Evolutionary conservation across 73 alveolate species (phyloP), one percentile per base, ranked within the genome.

Genomic region (Paramecium tetraurelia): DNA sequence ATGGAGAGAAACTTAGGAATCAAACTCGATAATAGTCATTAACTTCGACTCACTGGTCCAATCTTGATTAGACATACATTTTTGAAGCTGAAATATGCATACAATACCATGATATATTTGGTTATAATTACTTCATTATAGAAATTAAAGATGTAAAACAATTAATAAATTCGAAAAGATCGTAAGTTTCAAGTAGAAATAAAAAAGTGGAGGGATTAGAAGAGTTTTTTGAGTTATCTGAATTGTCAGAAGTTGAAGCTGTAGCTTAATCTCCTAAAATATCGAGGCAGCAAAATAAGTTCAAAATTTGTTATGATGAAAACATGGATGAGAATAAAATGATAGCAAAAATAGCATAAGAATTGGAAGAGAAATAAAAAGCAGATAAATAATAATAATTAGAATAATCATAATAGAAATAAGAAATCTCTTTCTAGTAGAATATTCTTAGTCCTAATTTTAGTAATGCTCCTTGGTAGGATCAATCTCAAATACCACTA

Each of bases 381-480:
- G 43, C 31, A 5, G 40, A 24, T 9, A 20, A 10, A 31, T 18
- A 27, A 10, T 63, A 59, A 59, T 18, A 59, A 29, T 20, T 18
- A 29, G 43, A 29, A 59, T 18, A 29, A 59, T 10, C 21, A 29
- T 59, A 63, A 31, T 3, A 12, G 12, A 27, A 12, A 33, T 63
- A 72, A 72, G 33, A 36, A 35, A 21, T 36, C 2, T 43, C 69
- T 5, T 53, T 53, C 18, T 53, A 53, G 21, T 53, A 53, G 14
- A 53, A 53, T 38, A 72, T 72, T 33, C 41, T 72, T 12, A 72
- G 86, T 72, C 86, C 86, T 33, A 72, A 72, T 36, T 35, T 21
- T 29, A 72, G 86, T 72, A 40, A 36, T 40, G 46, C 57, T 72
- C 86, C 86, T 11, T 72, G 57, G 86, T 35, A 4, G n/a, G 84